Percentiles rank a stretch among this genome's conserved stretches.
Evolutionary conservation across 257 asterid genomes (phyloP).

Genomic region (Gentiana straminea): DNA sequence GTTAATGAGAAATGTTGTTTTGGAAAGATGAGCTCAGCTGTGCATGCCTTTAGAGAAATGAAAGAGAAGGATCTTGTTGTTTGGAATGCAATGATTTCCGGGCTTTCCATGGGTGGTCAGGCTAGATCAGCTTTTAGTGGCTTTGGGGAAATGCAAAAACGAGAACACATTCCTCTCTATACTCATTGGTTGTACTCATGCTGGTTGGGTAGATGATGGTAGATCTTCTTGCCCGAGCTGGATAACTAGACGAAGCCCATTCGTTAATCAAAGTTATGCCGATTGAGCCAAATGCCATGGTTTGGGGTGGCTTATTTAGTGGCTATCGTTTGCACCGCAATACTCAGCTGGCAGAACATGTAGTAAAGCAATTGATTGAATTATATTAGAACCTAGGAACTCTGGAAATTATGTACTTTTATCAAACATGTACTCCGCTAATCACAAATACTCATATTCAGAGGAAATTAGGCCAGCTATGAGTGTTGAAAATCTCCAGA

Average conservation of each 20-base stretch:
- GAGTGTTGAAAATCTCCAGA: constrained; percentile 21
- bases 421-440: constrained; percentile 32
- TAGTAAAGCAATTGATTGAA: constrained; percentile 25
- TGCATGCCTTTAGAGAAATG: constrained; percentile 27
- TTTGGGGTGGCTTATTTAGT: constrained; percentile 42
- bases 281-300: constrained; percentile 29
- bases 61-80: constrained; percentile 28
- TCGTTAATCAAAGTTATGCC: constrained; percentile 28
- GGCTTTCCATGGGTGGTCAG: constrained; percentile 38
- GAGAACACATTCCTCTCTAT: constrained; percentile 36
- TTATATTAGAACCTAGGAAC: constrained; percentile 41
- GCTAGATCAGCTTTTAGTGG: constrained; percentile 28
- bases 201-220: constrained; percentile 44
- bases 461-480: constrained; percentile 23
- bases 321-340: constrained; percentile 38
- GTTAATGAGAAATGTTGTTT: no score
- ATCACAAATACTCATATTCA: constrained; percentile 26
- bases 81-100: constrained; percentile 31
- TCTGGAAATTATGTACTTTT: constrained; percentile 31
- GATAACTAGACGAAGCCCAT: constrained; percentile 29
- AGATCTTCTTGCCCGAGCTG: constrained; percentile 44
- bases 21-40: constrained; percentile 25
- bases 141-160: constrained; percentile 25
- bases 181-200: constrained; percentile 41
- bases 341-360: constrained; percentile 34